These are phyloP conservation scores for Striga hermonthica DNA, from an alignment of 305 asterid species.

Conservation along the genomic window DNA sequence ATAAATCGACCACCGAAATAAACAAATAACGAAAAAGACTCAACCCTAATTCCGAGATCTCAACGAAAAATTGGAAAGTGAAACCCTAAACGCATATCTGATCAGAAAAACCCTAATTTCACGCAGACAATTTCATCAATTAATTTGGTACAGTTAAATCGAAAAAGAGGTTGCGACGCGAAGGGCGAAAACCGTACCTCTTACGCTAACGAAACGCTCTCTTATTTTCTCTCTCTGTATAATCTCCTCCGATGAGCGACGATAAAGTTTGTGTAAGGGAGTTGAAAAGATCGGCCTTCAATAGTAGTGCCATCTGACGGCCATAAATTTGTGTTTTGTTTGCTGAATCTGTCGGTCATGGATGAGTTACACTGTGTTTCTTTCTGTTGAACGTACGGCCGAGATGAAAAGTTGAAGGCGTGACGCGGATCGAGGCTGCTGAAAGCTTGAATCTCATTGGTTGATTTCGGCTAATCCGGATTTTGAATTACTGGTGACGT, in stretches of 20 bases:
- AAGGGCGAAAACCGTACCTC: conserved; percentile 34
- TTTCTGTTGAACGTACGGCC: conserved; percentile 42
- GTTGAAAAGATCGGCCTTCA: conserved; percentile 19
- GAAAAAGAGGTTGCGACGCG: background rate
- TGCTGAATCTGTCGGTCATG: conserved; percentile 45
- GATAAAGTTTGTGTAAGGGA: conserved; percentile 34
- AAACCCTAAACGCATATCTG: background rate
- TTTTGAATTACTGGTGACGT: too few relatives aligned
- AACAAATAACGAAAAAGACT: background rate
- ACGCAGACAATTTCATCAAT: background rate
- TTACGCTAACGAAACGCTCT: background rate
- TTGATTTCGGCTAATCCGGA: background rate
- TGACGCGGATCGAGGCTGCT: conserved; percentile 40
- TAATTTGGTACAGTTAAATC: background rate
- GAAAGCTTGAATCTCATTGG: conserved; percentile 39
- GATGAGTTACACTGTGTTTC: conserved; percentile 46
- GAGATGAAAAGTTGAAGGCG: conserved; percentile 32
- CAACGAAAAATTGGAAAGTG: background rate
- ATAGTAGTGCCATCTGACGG: conserved; percentile 45
- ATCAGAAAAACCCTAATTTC: background rate
- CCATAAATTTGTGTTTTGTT: conserved; percentile 31
- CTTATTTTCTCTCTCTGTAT: conserved; percentile 2
- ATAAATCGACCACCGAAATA: background rate
- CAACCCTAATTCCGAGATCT: conserved; percentile 22
- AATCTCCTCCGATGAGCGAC: conserved; percentile 18